Evolutionary conservation across 331 rosid genomes (phyloP).

Genomic region (Erythrophleum ivorense): DNA sequence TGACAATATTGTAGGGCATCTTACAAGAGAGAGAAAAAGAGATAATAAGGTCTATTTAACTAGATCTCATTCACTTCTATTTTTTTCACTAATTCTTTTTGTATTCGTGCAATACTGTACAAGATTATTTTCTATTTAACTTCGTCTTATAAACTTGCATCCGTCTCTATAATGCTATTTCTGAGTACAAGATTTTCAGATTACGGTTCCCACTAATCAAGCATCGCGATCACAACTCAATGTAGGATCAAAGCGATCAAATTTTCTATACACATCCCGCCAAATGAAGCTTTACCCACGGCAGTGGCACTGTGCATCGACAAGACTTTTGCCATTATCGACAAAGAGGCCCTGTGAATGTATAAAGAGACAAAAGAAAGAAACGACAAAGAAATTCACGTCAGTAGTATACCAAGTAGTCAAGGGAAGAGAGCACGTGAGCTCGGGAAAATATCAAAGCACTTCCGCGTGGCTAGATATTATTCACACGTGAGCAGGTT

Average conservation of each 20-base stretch:
- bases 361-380: neutral
- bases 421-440: neutral
- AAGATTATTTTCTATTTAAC: neutral
- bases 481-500: neutral
- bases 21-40: neutral
- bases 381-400: neutral
- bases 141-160: neutral
- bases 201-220: neutral
- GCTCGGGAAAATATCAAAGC: neutral
- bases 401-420: neutral
- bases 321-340: neutral
- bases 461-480: neutral
- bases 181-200: neutral
- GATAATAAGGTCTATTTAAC: neutral
- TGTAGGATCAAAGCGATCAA: neutral
- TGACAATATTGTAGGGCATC: neutral
- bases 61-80: neutral
- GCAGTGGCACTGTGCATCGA: neutral
- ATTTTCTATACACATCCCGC: neutral
- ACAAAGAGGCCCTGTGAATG: neutral
- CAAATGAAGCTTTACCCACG: neutral
- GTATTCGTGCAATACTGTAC: neutral
- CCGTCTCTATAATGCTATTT: neutral
- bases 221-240: neutral
- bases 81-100: neutral